A percentile compares a stretch with the other conserved stretches of the same genome.
phyloP scores from a whole-genome alignment of 306 rosid genomes.

The Citrullus colocynthis region DNA sequence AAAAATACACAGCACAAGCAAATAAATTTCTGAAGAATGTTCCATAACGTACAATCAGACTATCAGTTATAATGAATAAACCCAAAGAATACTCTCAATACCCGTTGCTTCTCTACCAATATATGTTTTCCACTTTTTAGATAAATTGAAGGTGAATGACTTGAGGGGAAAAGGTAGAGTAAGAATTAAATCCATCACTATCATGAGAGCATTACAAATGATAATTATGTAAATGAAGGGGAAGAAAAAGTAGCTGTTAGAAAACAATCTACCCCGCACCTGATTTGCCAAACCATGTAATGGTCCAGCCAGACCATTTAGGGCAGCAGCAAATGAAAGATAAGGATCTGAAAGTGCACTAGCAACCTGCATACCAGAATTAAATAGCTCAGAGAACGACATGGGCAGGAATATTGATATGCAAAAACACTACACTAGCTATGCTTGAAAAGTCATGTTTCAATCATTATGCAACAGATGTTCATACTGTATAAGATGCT shows the following conservation, averaged over 20 bases:
- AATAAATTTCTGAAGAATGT: neutral
- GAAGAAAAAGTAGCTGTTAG: neutral
- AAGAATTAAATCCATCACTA: neutral
- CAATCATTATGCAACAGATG: neutral
- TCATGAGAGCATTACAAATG: neutral
- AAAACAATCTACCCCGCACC: constrained; percentile 29
- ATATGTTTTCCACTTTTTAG: neutral
- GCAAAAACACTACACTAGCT: neutral
- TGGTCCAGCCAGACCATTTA: constrained; percentile 98
- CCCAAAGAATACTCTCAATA: neutral
- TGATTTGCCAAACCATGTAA: constrained; percentile 99
- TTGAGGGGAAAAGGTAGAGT: neutral
- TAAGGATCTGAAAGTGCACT: constrained; percentile 96
- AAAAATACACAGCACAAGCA: neutral
- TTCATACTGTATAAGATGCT: neutral
- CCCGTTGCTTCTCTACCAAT: neutral
- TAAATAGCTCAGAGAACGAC: neutral
- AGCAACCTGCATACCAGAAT: constrained; percentile 50
- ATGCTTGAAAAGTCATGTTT: neutral
- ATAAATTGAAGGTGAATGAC: neutral
- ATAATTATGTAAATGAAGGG: neutral
- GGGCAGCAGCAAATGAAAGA: constrained; percentile 91
- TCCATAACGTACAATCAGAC: neutral
- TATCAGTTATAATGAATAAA: neutral
- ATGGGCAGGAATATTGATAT: neutral